Evolutionary conservation across 108 stramenopile genomes (phyloP).

Genomic region (Nitzschia palea): DNA sequence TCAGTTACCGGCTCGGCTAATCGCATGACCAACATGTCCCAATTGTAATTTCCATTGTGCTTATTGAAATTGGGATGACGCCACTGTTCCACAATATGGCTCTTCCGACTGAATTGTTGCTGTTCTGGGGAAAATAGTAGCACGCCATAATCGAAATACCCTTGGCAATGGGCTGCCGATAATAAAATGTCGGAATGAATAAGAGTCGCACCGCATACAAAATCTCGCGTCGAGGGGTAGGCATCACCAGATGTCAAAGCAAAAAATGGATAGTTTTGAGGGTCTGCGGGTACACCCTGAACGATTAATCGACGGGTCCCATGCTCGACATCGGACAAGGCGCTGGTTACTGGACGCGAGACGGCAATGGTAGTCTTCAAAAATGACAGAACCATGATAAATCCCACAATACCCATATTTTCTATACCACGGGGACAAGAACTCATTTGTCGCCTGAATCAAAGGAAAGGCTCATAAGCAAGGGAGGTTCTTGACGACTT

Average conservation of each 20-base stretch:
- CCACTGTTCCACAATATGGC: conserved; percentile 3
- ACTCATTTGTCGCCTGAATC: no score
- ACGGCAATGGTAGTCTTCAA: no score
- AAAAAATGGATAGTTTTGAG: conserved; percentile 12
- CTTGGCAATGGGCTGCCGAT: conserved; percentile 44
- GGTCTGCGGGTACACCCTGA: conserved; percentile 1
- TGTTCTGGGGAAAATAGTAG: neutral
- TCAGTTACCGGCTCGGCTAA: conserved; percentile 13
- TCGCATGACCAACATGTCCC: conserved; percentile 30
- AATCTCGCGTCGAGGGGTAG: neutral
- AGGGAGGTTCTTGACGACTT: no score
- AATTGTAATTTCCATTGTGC: conserved; percentile 10
- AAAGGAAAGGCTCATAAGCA: no score
- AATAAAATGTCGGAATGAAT: conserved; percentile 39
- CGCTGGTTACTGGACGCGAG: no score
- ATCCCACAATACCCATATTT: no score
- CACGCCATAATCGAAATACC: conserved; percentile 24
- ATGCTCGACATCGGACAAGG: no score
- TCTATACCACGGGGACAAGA: no score
- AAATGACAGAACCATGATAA: no score
- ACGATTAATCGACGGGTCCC: neutral
- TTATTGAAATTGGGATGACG: conserved; percentile 20
- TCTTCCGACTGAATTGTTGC: neutral
- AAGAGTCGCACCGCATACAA: conserved; percentile 33
- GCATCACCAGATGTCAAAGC: neutral